phyloP scores from a whole-genome alignment of 129 eudicot species.

The Flaveria trinervia region DNA sequence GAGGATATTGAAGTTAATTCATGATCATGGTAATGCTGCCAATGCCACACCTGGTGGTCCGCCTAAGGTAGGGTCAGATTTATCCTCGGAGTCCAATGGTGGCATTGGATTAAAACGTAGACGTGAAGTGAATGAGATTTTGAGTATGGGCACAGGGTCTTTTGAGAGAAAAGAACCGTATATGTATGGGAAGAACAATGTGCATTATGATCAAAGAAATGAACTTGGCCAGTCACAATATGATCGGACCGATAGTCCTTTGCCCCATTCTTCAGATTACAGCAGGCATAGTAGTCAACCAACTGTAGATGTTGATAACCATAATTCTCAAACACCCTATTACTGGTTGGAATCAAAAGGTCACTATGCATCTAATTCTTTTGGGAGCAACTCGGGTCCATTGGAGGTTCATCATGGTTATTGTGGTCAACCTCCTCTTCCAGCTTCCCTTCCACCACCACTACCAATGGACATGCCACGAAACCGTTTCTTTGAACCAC shows the following conservation, averaged over 20 bases:
- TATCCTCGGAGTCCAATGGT: not conserved
- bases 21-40: constrained; percentile 67
- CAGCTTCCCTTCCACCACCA: constrained; percentile 74
- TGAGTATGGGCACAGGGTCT: not conserved
- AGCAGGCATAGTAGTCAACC: constrained; percentile 30
- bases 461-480: constrained; percentile 51
- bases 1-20: constrained; percentile 73
- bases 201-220: too few relatives aligned
- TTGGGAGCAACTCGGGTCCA: constrained; percentile 23
- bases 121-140: not conserved
- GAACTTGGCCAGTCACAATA: too few relatives aligned
- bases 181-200: too few relatives aligned
- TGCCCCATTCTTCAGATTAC: constrained; percentile 1
- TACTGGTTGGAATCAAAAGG: not conserved
- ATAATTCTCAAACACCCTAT: too few relatives aligned
- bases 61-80: not conserved
- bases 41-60: not conserved
- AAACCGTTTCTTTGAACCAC: constrained; percentile 39
- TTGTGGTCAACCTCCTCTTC: constrained; percentile 74
- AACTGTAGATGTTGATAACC: not conserved
- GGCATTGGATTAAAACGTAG: constrained; percentile 23
- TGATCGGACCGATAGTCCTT: too few relatives aligned
- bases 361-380: constrained; percentile 23
- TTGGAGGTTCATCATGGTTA: constrained; percentile 33
- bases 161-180: too few relatives aligned